Conservation (phyloP, 192 early-diverging fungal genomes). For the Backusella circina region DNA sequence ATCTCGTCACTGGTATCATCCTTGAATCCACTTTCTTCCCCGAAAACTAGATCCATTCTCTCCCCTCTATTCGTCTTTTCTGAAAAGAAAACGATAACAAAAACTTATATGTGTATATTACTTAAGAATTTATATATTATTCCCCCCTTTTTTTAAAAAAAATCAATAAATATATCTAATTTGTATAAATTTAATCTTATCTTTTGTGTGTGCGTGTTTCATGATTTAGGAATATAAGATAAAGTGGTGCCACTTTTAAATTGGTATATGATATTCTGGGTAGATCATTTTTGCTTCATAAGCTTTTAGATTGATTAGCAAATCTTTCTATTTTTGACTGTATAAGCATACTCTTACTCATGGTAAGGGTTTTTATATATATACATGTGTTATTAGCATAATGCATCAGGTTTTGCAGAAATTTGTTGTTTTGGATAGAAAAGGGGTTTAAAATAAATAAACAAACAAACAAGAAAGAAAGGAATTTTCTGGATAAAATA, state of each 20-base stretch:
- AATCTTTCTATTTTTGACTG: not conserved
- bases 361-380: not conserved
- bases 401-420: not conserved
- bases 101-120: not conserved
- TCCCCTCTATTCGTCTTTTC: not conserved
- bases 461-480: not conserved
- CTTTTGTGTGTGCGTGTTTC: not conserved
- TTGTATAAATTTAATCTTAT: not conserved
- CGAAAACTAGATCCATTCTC: not conserved
- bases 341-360: not conserved
- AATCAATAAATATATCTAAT: conserved; percentile 5
- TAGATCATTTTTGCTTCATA: too few relatives aligned
- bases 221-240: too few relatives aligned
- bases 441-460: not conserved
- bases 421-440: not conserved
- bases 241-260: too few relatives aligned
- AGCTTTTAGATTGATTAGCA: not conserved
- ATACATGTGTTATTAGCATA: not conserved
- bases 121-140: not conserved
- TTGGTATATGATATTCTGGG: too few relatives aligned
- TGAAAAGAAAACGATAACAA: not conserved
- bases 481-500: not conserved
- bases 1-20: conserved; percentile 48
- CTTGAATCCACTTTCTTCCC: conserved; percentile 38
- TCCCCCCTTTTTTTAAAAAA: not conserved